phyloP scores from a whole-genome alignment of 1,284 basidiomycete species.

The Gomphus sp. region DNA sequence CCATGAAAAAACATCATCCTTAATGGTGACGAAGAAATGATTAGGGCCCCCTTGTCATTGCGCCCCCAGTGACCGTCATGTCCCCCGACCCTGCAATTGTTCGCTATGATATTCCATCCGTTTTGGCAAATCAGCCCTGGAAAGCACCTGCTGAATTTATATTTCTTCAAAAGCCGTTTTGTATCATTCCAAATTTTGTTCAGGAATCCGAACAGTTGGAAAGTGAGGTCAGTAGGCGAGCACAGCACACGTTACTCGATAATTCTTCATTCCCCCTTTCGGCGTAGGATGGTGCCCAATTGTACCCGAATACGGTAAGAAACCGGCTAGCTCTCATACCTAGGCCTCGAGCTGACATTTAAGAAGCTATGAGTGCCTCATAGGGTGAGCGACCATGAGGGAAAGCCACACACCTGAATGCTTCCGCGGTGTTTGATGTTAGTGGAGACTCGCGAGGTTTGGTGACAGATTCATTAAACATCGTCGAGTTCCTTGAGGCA shows the following conservation, averaged over 20 bases:
- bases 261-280: not conserved
- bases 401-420: constrained; percentile 14
- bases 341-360: constrained; percentile 14
- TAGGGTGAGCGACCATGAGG: constrained; percentile 5
- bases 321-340: constrained; percentile 15
- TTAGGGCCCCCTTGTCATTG: not conserved
- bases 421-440: constrained; percentile 14
- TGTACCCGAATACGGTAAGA: constrained; percentile 16
- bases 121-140: too few relatives aligned
- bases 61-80: not conserved
- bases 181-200: not conserved
- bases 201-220: too few relatives aligned
- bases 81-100: constrained; percentile 33
- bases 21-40: too few relatives aligned
- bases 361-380: constrained; percentile 9
- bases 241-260: not conserved
- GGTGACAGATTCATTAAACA: constrained; percentile 14
- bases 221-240: not conserved
- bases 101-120: too few relatives aligned
- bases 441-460: constrained; percentile 8
- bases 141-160: not conserved
- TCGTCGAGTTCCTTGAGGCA: too few relatives aligned
- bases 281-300: constrained; percentile 14
- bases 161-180: not conserved
- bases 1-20: too few relatives aligned